Base-by-base conservation (phyloP, 495 filamentous ascomycete species). In the Xylaria venustula region DNA sequence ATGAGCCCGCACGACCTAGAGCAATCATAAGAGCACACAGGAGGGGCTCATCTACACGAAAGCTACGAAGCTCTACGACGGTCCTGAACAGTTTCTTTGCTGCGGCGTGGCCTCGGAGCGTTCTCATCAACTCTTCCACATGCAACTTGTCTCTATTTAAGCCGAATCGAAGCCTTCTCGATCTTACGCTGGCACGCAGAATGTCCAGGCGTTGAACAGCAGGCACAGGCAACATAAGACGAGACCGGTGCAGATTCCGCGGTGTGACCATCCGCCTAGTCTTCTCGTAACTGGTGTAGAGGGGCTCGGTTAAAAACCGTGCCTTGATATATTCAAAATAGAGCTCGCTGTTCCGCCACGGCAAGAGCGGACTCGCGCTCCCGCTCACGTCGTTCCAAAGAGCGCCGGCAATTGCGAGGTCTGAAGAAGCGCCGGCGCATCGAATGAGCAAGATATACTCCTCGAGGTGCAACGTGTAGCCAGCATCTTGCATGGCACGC, bases 221-320 rank as follows among this genome's bases (percentile, higher is more conserved):
- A 0, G 4, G 1, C 9, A 25, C 28, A 14, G 20, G 5, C 46
- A 66, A 34, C 5, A 14, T 17, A 7, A 64, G 23, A 23, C 61
- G 61, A 20, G 63, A 57, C 22, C 58, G 40, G 32, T 69, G 63
- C 12, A 76, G 58, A 23, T 75, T 64, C 19, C 74, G 67, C 7
- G 71, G 66, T 1, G 51, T 53, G 40, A 77, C 66, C 28, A 67
- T 67, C 25, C 69, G 65, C 25, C 53, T 60, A 7, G 51, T 56
- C 48, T 69, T 68, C 49, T 73, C 66, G 25, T 68, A 69, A 36
- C 71, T 65, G 9, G 61, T 65, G 56, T 77, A 77, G 5, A 72
- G 20, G 7, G 73, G 69, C n/a, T 72, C 68, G 2, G 68, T 64
- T 50, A 77, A 67, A 58, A 75, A 78, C 2, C 74, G 73, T 1